Evolutionary conservation across 148 eudicot species (phyloP), one percentile per base, ranked within the genome.

Genomic region (Linanthus parryae): DNA sequence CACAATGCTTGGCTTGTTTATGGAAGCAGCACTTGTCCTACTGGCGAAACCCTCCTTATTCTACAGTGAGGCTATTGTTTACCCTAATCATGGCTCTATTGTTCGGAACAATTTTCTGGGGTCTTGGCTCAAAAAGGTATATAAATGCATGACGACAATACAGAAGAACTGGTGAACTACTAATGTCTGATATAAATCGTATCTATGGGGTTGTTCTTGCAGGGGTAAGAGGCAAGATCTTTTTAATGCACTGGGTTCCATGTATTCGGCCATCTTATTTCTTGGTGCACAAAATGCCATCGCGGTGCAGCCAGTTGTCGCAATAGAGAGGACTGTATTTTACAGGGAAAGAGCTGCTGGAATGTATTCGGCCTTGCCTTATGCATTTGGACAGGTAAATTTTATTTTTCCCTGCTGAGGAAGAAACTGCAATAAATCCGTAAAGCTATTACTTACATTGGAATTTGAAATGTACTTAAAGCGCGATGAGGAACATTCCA

Each of bases 11-110:
- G 41, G 83, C 80, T n/a, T 81, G 87, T 64, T 62, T 74, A 15
- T 77, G 87, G 87, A 81, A 81, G 50, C 80, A 77, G 47, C 62
- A 64, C 24, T 70, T 60, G 67, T 77, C 87, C 10, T 81, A 81
- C 36, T 77, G 78, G 83, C 49, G 83, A 31, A 77, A 77, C 36
- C 77, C 87, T 3, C 44, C 68, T 17, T 78, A 78, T 61, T 67
- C 68, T 20, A 69, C 78, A 17, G 76, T 73, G 39, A 63, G 77
- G 56, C 29, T 70, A 16, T 5, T 63, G 9, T 73, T 73, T 22
- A 70, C 84, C 14, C 54, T 56, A 12, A 42, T 64, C 40, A 54
- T 73, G 36, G 84, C 79, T 8, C 15, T 74, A 8, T 33, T 78
- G 59, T 68, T 78, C 27, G 84, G 84, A 11, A 67, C 79, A 27